Evolutionary conservation across 345 rosid genomes (phyloP), one percentile per base, ranked within the genome.

Genomic region (Lepidium didymum): DNA sequence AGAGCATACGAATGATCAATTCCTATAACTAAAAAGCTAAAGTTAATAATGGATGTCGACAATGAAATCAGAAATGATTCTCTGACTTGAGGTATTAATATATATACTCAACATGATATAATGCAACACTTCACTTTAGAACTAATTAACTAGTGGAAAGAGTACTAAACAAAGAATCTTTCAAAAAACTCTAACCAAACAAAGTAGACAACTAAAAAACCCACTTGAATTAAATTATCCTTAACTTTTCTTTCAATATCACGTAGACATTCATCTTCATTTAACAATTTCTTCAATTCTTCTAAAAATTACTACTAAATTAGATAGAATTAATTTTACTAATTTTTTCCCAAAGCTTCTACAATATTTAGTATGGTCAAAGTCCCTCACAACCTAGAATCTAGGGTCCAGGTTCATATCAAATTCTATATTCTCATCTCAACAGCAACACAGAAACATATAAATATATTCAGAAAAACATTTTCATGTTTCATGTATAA

Each of bases 21-120:
- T 70, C 43, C 62, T 25, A 60, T 15, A 70, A 54, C 25, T 8
- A 53, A 62, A 71, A 5, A 54, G 25, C 12, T 31, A 51, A 69
- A 44, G 21, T 3, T 54, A 63, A 60, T 61, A 61, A 52, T 31
- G 75, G 75, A 62, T 54, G 23, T 21, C 2, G 75, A 70, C 46
- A 53, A 70, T 7, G 45, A 61, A 42, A 41, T 25, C 54, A 62
- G 68, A 71, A 71, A 71, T 54, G 75, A 71, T 71, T 71, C 75
- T 31, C 56, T 55, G 47, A 71, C 69, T 62, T 43, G 75, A n/a
- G 7, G 38, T n/a, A 62, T 35, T 70, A 52, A 31, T 49, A 42
- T 31, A 51, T 41, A 16, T 14, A 10, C 1, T 21, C 15, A 12
- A 21, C 23, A 21, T 21, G 23, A 21, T 21, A 44, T 44, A 61